Percentiles rank a stretch among this genome's conserved stretches.
These are phyloP conservation scores for Pyrenula aspistea DNA, from an alignment of 495 filamentous ascomycete species.

Conservation along the genomic window DNA sequence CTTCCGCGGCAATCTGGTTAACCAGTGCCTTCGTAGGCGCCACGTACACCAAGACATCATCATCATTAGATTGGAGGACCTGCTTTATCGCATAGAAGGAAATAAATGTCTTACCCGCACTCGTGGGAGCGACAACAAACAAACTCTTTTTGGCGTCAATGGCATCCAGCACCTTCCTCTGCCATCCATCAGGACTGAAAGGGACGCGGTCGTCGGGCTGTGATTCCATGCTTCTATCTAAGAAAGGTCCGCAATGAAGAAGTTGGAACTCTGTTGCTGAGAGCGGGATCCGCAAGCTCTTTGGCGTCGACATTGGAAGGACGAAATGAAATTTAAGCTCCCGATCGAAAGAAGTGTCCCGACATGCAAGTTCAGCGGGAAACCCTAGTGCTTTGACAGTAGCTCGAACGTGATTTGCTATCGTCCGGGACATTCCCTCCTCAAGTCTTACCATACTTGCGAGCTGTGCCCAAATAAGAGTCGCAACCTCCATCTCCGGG, in stretches of 20 bases:
- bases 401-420: too few relatives aligned
- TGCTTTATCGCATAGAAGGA: slow-evolving; percentile 74
- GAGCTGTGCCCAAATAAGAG: slow-evolving; percentile 5
- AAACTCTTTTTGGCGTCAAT: slow-evolving; percentile 56
- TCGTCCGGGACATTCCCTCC: too few relatives aligned
- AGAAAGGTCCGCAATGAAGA: slow-evolving; percentile 53
- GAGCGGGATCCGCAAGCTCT: too few relatives aligned
- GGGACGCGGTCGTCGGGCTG: slow-evolving; percentile 49
- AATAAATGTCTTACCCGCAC: slow-evolving; percentile 53
- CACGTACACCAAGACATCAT: slow-evolving; percentile 63
- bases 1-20: slow-evolving; percentile 72
- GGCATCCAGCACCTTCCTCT: slow-evolving; percentile 58
- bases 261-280: slow-evolving; percentile 58
- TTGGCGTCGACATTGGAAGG: too few relatives aligned
- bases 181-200: slow-evolving; percentile 68
- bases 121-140: slow-evolving; percentile 68
- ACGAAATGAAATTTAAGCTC: too few relatives aligned
- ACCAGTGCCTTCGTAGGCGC: slow-evolving; percentile 75
- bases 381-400: too few relatives aligned
- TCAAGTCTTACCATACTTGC: too few relatives aligned
- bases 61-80: slow-evolving; percentile 50
- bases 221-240: slow-evolving; percentile 62
- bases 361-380: too few relatives aligned
- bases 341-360: too few relatives aligned
- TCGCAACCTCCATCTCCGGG: slow-evolving; percentile 2